Evolutionary conservation across 2,329 filamentous ascomycete species (phyloP).

Genomic region (Acarospora socialis): DNA sequence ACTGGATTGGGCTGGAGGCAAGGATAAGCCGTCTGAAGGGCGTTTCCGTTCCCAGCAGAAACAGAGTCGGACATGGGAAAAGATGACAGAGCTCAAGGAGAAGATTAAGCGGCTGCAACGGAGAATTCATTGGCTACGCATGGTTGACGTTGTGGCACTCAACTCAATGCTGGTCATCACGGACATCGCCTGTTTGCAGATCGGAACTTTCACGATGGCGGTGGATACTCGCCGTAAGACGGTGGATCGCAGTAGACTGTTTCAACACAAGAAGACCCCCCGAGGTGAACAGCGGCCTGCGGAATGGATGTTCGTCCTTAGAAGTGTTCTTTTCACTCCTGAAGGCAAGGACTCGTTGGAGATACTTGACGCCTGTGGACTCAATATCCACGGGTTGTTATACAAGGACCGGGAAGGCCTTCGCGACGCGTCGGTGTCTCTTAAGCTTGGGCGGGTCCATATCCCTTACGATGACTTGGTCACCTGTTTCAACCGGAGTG

Average conservation of each 20-base stretch:
- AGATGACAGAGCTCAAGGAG: slow-evolving; percentile 66
- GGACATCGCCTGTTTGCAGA: slow-evolving; percentile 70
- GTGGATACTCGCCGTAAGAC: slow-evolving; percentile 87
- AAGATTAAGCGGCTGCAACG: slow-evolving; percentile 73
- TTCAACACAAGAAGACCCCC: slow-evolving; percentile 60
- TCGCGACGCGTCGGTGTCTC: slow-evolving; percentile 72
- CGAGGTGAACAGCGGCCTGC: slow-evolving; percentile 56
- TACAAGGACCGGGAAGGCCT: slow-evolving; percentile 76
- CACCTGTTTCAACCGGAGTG: slow-evolving; percentile 42
- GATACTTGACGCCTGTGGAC: slow-evolving; percentile 69
- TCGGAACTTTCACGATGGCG: slow-evolving; percentile 70
- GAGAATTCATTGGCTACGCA: slow-evolving; percentile 72
- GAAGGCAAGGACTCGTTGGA: slow-evolving; percentile 76
- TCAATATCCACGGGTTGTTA: slow-evolving; percentile 85
- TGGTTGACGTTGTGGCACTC: slow-evolving; percentile 77
- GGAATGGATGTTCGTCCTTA: slow-evolving; percentile 81
- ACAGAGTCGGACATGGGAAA: slow-evolving; percentile 51
- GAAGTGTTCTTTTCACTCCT: slow-evolving; percentile 78
- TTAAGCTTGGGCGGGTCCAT: slow-evolving; percentile 83
- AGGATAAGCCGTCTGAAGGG: neutral
- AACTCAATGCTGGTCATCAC: slow-evolving; percentile 64
- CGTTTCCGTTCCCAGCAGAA: neutral
- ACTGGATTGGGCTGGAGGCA: neutral
- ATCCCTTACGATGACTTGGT: slow-evolving; percentile 79
- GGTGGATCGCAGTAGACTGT: slow-evolving; percentile 78